Base-by-base conservation (phyloP, 2,329 filamentous ascomycete genomes). In the Diaporthe sp. region DNA sequence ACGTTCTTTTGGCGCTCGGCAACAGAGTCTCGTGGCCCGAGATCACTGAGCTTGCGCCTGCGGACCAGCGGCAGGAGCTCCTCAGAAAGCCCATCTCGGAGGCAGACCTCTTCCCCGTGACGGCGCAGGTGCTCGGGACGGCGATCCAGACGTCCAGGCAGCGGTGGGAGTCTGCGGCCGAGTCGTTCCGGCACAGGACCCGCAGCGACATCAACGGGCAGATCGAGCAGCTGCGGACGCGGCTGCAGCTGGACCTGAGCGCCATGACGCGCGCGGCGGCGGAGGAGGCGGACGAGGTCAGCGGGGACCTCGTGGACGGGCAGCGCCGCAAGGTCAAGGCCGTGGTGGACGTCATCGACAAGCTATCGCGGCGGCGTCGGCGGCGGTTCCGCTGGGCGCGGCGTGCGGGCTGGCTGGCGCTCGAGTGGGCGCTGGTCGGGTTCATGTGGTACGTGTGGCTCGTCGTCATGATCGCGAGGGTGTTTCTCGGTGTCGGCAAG, bases 391-490 rank as follows among this genome's bases (percentile, higher is more conserved):
- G 94, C 73, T 95, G 95, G 92, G 84, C 95, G 34, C 88, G 95
- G 53, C 88, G 94, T 19, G 91, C 92, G 0, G 93, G 95, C 19
- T 98, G 95, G 90, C 91, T 95, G 73, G 85, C 93, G 28, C 90
- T 98, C 22, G 96, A 98, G 86, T 98, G 95, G 95, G 86, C 92
- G 68, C 89, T 98, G 25, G 92, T 98, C 53, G 94, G 94, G 5
- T 90, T 97, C 79, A 95, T 98, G 92, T 98, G 97, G 95, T 95
- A 94, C 84, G 92, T 97, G 22, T 98, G 96, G 95, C 91, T 97
- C 75, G 87, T 98, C 46, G 96, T 98, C 34, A 94, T 95, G 82
- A 87, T 96, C 34, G 87, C 94, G 70, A 90, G 94, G 76, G 83
- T 94, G 19, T 85, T 94, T 49, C 86, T 92, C 76, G 92, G 92